Conservation (phyloP, 108 stramenopile species). For the Hondaea fermentalgiana region DNA sequence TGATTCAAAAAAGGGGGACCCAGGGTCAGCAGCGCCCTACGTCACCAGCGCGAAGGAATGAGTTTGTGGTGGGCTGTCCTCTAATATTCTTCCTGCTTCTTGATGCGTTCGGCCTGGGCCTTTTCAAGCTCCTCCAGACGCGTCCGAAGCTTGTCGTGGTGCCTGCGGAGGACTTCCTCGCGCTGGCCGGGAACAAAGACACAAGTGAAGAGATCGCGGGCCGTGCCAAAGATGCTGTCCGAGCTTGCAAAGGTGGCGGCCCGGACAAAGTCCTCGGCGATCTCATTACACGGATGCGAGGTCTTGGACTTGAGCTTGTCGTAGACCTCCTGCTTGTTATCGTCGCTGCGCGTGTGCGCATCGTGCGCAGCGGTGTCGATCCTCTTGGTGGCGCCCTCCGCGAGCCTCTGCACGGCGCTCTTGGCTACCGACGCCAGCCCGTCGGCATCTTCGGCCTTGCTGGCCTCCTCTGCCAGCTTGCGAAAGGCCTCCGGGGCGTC, state of each 20-base stretch:
- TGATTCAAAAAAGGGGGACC: too few species aligned
- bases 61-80: too few species aligned
- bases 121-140: not conserved
- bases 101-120: not conserved
- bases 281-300: not conserved
- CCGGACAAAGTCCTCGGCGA: not conserved
- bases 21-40: too few species aligned
- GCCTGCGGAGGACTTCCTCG: not conserved
- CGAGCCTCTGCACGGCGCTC: too few species aligned
- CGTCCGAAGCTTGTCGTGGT: not conserved
- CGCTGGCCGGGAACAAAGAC: not conserved
- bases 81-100: too few species aligned
- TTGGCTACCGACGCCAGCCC: too few species aligned
- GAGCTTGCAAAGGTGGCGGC: not conserved
- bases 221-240: not conserved
- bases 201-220: not conserved
- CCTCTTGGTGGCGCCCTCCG: not conserved
- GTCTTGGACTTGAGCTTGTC: not conserved
- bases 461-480: too few species aligned
- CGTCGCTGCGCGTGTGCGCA: not conserved
- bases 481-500: too few species aligned
- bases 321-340: not conserved
- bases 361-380: not conserved
- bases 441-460: too few species aligned
- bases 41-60: too few species aligned